phyloP scores from a whole-genome alignment of 2,329 filamentous ascomycete species.

The Calonectria multiphialidica region DNA sequence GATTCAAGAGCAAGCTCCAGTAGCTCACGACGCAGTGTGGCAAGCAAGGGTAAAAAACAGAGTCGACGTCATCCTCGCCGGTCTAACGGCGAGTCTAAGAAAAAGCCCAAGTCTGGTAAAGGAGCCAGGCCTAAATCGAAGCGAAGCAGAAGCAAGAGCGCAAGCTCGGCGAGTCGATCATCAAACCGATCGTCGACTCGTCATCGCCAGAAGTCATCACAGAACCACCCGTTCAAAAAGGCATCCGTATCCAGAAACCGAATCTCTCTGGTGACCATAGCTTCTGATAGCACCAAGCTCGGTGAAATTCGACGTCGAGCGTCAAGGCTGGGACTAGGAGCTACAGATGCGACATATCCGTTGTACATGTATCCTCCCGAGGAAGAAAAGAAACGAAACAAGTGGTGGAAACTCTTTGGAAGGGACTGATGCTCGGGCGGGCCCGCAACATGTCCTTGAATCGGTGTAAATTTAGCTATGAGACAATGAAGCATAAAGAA shows the following conservation, averaged over 20 bases:
- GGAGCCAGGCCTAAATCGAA: constrained; percentile 4
- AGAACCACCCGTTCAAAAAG: constrained; percentile 15
- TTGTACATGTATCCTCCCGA: constrained; percentile 27
- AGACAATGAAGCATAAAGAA: constrained; percentile 12
- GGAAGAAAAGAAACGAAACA: constrained; percentile 31
- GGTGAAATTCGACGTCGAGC: constrained; percentile 53
- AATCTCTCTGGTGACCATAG: constrained; percentile 50
- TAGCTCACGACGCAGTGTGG: constrained; percentile 28
- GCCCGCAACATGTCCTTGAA: neutral
- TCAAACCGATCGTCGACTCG: constrained; percentile 25
- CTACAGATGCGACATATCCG: constrained; percentile 35
- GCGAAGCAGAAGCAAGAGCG: constrained; percentile 26
- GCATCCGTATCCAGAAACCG: constrained; percentile 28
- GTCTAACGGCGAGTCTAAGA: constrained; percentile 20
- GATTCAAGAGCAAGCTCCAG: constrained; percentile 30
- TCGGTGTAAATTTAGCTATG: neutral
- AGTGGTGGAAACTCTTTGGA: constrained; percentile 39
- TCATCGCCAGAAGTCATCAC: constrained; percentile 21
- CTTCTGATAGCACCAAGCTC: constrained; percentile 59
- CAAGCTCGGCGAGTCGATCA: constrained; percentile 22
- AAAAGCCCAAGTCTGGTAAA: constrained; percentile 12
- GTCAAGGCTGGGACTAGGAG: constrained; percentile 21
- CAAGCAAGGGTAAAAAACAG: constrained; percentile 34
- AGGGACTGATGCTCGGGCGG: constrained; percentile 1
- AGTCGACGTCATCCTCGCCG: constrained; percentile 26